These are phyloP conservation scores for Xanthoparmelia taractica DNA, from an alignment of 495 filamentous ascomycete genomes.

Conservation along the genomic window DNA sequence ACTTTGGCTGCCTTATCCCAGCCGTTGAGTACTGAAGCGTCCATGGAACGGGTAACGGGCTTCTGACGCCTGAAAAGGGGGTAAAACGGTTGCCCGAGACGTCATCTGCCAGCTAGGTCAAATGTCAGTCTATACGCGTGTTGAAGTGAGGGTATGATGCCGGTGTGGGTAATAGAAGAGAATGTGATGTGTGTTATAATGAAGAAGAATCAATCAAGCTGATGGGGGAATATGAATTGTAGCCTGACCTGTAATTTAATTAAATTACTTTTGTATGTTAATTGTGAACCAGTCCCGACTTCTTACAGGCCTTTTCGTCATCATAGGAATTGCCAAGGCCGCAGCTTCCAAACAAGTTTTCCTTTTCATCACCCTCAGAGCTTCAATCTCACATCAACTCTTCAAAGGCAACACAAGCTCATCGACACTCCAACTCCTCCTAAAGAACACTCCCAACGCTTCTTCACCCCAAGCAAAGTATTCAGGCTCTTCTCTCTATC, in stretches of 20 bases:
- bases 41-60: neutral
- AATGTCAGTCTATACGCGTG: neutral
- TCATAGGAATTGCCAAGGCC: neutral
- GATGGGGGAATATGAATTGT: no score
- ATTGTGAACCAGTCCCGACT: neutral
- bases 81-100: neutral
- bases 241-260: no score
- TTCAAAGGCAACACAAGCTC: neutral
- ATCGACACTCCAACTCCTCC: neutral
- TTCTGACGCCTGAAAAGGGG: neutral
- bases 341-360: conserved; percentile 1
- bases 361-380: neutral
- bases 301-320: neutral
- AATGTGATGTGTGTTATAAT: neutral
- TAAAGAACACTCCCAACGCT: neutral
- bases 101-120: neutral
- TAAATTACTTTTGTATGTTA: no score
- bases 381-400: neutral
- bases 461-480: conserved; percentile 2
- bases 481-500: neutral
- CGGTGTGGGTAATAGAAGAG: neutral
- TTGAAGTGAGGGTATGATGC: neutral
- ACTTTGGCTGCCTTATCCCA: neutral
- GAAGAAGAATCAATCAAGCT: no score
- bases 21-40: neutral